Base-by-base conservation (phyloP, 176 grass and related monocot genomes). In the Avena atlantica region DNA sequence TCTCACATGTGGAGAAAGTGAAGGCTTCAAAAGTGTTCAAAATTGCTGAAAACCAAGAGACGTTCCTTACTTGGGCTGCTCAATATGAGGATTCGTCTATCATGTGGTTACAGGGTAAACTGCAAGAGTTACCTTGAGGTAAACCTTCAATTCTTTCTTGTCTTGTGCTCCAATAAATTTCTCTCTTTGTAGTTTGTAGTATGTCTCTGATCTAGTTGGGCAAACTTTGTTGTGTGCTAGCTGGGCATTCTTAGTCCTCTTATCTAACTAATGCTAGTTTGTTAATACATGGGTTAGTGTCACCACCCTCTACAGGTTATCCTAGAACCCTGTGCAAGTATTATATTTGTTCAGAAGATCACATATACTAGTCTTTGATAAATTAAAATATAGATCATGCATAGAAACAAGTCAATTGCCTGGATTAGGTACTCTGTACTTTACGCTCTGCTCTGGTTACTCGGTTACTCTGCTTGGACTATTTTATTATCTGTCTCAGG, bases 281-380 rank as follows among this genome's bases (percentile, higher is more conserved):
- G 25, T 25, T 25, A 25, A 25, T 25, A 25, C 64, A 83, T 56
- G 9, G 59, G 44, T 60, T 73, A 65, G 44, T 44, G 7, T 80
- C 73, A 20, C 57, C 72, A 58, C 85, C 12, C 62, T 55, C 85
- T 48, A 57, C 48, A 49, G 49, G 17, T 87, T 83, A 87, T 83
- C 58, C 34, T 79, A 83, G 34, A 87, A 45, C 17, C 17, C 44
- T 79, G 14, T 1, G 17, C 56, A 37, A 31, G 25, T 25, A 25
- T 25, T 86, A 82, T 73, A 58, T 45, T 64, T 68, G 56, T 31
- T 83, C 2, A 64, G 12, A 40, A 70, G 25, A 81, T 82, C 57
- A 2, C 71, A 52, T 89, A 89, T 77, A 59, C 27, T 90, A 82
- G 8, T 53, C 37, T 27, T 44, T n/a, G 25, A 59, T 67, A 24